Conservation (phyloP, 768 basidiomycete species). For the Auriculariales sp. region DNA sequence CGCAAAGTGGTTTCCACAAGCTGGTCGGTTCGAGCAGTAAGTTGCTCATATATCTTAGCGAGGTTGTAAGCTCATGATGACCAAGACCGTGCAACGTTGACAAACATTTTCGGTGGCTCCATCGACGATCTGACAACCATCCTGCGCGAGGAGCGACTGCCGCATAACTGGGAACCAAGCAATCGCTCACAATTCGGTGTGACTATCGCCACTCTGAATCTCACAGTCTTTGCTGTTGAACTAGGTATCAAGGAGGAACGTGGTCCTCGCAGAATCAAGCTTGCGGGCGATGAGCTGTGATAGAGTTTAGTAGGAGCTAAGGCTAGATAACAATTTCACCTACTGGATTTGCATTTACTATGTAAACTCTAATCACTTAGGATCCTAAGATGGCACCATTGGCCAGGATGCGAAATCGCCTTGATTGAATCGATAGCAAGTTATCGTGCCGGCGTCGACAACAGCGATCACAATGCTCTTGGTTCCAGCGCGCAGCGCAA, state of each 20-base stretch:
- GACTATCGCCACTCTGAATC: slow-evolving; percentile 43
- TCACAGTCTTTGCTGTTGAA: background rate
- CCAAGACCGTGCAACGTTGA: slow-evolving; percentile 32
- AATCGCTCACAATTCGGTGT: slow-evolving; percentile 40
- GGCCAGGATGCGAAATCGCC: slow-evolving; percentile 79
- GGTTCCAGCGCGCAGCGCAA: slow-evolving; percentile 68
- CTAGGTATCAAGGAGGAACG: background rate
- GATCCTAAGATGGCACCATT: slow-evolving; percentile 32
- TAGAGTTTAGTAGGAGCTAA: too few species aligned
- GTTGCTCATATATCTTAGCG: slow-evolving; percentile 12
- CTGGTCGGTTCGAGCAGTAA: slow-evolving; percentile 57
- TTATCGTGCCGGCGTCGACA: slow-evolving; percentile 75
- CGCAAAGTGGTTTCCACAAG: slow-evolving; percentile 34
- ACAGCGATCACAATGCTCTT: slow-evolving; percentile 75
- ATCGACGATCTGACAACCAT: slow-evolving; percentile 37
- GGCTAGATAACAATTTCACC: too few species aligned
- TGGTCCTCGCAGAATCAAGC: background rate
- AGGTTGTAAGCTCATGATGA: background rate
- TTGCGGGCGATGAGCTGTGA: background rate
- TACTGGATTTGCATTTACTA: too few species aligned
- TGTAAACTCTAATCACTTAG: too few species aligned
- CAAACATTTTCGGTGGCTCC: slow-evolving; percentile 53
- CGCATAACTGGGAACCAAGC: slow-evolving; percentile 55
- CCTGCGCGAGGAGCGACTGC: slow-evolving; percentile 55
- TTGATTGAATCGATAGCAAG: slow-evolving; percentile 79